Conservation (phyloP, 352 stramenopile species). For the Phytopythium boreale region DNA sequence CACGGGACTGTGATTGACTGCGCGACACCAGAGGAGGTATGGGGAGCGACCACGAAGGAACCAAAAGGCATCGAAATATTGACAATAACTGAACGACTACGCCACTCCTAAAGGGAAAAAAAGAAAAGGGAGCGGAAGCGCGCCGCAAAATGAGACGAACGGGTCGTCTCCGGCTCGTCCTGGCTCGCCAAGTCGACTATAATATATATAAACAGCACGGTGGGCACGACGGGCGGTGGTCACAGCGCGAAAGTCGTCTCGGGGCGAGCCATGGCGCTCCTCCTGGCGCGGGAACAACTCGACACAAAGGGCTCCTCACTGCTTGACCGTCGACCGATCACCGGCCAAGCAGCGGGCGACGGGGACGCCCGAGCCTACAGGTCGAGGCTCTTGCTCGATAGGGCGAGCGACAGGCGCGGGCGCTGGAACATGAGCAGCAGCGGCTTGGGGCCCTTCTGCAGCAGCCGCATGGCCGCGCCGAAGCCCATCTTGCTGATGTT, state of each 20-base stretch:
- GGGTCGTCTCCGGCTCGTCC: not conserved
- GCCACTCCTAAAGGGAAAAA: not conserved
- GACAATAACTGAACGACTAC: not conserved
- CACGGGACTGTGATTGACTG: not conserved
- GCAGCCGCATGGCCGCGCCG: slow-evolving; percentile 76
- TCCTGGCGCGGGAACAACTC: not conserved
- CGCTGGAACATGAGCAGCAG: slow-evolving; percentile 87
- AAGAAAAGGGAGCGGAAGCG: not conserved
- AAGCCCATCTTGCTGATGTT: slow-evolving; percentile 91
- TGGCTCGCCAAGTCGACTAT: not conserved
- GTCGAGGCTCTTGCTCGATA: slow-evolving; percentile 31
- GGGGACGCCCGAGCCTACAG: slow-evolving; percentile 19
- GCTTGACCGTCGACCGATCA: not conserved
- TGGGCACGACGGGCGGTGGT: not conserved
- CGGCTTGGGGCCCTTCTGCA: slow-evolving; percentile 85
- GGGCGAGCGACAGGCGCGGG: slow-evolving; percentile 34
- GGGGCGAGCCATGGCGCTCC: not conserved
- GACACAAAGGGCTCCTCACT: slow-evolving; percentile 1
- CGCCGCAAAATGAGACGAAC: not conserved
- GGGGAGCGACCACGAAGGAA: no score
- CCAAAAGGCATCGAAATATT: not conserved
- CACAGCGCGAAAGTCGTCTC: not conserved
- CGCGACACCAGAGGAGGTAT: no score
- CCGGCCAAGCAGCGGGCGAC: not conserved
- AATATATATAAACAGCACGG: slow-evolving; percentile 5